Evolutionary conservation across 495 filamentous ascomycete genomes (phyloP).

Genomic region (Tuber calosporum): DNA sequence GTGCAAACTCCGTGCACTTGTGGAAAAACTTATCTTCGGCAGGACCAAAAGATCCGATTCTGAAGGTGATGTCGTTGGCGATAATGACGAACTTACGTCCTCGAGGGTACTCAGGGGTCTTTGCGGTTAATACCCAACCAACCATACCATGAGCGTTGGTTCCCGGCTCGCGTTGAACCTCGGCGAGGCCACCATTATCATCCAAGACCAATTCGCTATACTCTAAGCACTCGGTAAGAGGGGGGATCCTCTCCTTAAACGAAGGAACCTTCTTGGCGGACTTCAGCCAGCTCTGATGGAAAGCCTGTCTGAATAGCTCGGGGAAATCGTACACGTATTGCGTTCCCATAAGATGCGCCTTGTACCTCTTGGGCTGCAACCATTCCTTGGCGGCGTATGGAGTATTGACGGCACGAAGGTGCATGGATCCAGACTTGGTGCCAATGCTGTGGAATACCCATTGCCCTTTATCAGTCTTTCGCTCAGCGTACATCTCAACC

Average conservation of each 20-base stretch:
- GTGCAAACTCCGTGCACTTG: conserved; percentile 93
- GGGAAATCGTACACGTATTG: conserved; percentile 99
- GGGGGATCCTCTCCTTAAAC: conserved; percentile 72
- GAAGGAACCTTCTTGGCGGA: conserved; percentile 61
- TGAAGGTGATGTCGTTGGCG: conserved; percentile 98
- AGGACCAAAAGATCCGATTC: conserved; percentile 95
- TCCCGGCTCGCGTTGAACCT: conserved; percentile 88
- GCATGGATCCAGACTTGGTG: conserved; percentile 91
- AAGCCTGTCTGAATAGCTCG: conserved; percentile 94
- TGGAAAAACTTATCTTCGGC: conserved; percentile 96
- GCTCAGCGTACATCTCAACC: conserved; percentile 94
- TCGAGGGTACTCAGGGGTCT: conserved; percentile 92
- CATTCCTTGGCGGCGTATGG: conserved; percentile 98
- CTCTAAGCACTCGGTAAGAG: conserved; percentile 84
- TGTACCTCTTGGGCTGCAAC: conserved; percentile 98
- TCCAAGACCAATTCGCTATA: conserved; percentile 90
- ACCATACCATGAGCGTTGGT: conserved; percentile 97
- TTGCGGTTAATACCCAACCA: conserved; percentile 93
- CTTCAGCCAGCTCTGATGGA: conserved; percentile 88
- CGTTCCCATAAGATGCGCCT: conserved; percentile 97
- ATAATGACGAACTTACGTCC: conserved; percentile 90
- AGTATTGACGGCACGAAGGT: conserved; percentile 78
- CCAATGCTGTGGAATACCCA: conserved; percentile 98
- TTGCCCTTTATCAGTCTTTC: conserved; percentile 91
- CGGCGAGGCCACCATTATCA: conserved; percentile 81